Evolutionary conservation across 768 basidiomycete species (phyloP).

Genomic region (Boletus vermiculosoides): DNA sequence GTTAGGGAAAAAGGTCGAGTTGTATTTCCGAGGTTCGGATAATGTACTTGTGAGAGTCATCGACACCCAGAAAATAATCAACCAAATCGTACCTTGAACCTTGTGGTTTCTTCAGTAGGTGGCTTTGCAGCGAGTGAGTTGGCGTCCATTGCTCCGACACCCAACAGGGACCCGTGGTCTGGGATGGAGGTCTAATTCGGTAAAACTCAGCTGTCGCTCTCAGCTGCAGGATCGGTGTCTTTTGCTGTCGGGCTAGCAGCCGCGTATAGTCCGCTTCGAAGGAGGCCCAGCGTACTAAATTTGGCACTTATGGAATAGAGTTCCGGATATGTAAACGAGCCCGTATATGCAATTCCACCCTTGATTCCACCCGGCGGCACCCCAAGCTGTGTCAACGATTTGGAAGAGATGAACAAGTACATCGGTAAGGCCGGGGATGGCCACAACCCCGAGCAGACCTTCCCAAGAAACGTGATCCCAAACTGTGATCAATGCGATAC

Average conservation of each 20-base stretch:
- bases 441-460: conserved; percentile 10
- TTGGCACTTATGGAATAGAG: not conserved
- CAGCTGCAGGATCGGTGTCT: not conserved
- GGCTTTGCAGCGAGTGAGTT: conserved; percentile 11
- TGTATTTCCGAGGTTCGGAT: not conserved
- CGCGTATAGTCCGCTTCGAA: not conserved
- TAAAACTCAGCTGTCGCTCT: not conserved
- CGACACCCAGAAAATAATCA: not conserved
- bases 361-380: too few relatives aligned
- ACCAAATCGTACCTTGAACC: conserved; percentile 25
- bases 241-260: not conserved
- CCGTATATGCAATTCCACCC: too few relatives aligned
- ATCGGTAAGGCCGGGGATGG: conserved; percentile 7
- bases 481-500: conserved; percentile 23
- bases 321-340: not conserved
- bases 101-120: conserved; percentile 21
- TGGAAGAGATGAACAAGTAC: conserved; percentile 13
- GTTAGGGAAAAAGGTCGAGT: not conserved
- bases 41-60: not conserved
- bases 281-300: not conserved
- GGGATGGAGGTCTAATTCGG: not conserved
- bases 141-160: conserved; percentile 16
- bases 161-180: not conserved
- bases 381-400: too few relatives aligned
- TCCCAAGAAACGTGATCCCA: conserved; percentile 19